Percentiles rank a stretch among this genome's conserved stretches.
These are phyloP conservation scores for Sphagnum contortum DNA, from an alignment of 225 moss, liverwort and hornwort species.

Conservation along the genomic window DNA sequence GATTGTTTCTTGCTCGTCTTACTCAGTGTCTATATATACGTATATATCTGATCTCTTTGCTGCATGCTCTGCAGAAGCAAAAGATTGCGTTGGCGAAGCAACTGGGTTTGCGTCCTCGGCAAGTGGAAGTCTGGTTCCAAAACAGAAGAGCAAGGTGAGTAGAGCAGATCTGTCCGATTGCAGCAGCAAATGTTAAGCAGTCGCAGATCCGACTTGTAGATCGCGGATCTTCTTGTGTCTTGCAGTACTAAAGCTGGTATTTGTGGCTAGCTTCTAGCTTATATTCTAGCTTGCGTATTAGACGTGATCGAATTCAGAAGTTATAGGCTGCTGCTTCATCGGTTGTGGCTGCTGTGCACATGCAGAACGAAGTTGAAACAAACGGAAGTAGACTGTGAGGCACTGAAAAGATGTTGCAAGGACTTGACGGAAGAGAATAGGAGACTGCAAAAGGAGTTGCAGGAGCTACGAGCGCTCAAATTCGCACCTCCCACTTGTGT, in stretches of 20 bases:
- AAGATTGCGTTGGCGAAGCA: conserved; percentile 95
- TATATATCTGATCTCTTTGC: conserved; percentile 1
- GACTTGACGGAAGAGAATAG: conserved; percentile 79
- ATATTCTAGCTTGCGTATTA: background rate
- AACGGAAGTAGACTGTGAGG: conserved; percentile 94
- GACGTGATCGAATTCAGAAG: background rate
- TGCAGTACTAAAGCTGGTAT: background rate
- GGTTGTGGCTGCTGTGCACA: background rate
- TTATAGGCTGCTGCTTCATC: background rate
- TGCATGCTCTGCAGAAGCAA: conserved; percentile 51
- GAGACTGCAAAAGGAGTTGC: conserved; percentile 80
- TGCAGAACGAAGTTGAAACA: conserved; percentile 85
- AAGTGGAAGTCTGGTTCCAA: conserved; percentile 99
- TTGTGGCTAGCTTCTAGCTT: background rate
- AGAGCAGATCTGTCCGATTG: background rate
- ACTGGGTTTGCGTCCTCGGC: conserved; percentile 68
- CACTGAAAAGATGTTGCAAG: conserved; percentile 85
- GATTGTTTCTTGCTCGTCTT: background rate
- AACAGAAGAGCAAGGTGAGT: conserved; percentile 78
- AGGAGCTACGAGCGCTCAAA: conserved; percentile 85
- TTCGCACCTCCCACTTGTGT: conserved; percentile 72
- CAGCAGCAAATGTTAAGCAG: too few species aligned
- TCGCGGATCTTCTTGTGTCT: background rate
- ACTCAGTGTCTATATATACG: too few species aligned
- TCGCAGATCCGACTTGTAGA: background rate